These are phyloP conservation scores for Aspergillus versicolor DNA, from an alignment of 2,329 filamentous ascomycete species.

Conservation along the genomic window DNA sequence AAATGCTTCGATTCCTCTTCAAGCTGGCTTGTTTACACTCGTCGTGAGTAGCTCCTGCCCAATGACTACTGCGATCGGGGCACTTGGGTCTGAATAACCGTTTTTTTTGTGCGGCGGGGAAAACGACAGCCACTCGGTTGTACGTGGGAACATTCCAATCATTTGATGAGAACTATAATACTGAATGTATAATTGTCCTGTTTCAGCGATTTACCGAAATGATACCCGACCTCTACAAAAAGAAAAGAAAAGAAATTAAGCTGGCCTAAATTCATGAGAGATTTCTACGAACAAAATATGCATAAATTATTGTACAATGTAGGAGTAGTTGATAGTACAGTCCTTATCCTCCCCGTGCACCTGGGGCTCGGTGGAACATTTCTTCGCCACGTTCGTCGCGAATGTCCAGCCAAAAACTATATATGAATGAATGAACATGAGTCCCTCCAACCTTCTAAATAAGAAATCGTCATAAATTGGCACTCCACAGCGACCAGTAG, in stretches of 20 bases:
- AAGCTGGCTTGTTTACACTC: not conserved
- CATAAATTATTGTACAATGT: slow-evolving; percentile 13
- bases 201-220: not conserved
- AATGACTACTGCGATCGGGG: not conserved
- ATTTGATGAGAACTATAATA: not conserved
- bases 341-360: not conserved
- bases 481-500: not conserved
- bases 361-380: too few species aligned
- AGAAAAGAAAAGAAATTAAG: not conserved
- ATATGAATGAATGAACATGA: not conserved
- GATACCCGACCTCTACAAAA: not conserved
- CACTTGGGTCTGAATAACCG: not conserved
- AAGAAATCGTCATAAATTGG: not conserved
- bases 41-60: not conserved
- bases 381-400: too few species aligned
- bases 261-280: not conserved
- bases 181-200: not conserved
- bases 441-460: not conserved
- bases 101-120: not conserved
- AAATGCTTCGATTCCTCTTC: not conserved
- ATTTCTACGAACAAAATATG: slow-evolving; percentile 3
- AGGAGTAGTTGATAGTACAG: slow-evolving; percentile 7
- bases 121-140: not conserved
- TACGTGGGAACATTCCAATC: not conserved
- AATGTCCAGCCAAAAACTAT: slow-evolving; percentile 6